Conservation (phyloP, 768 basidiomycete genomes). For the Lentinula raphanica region DNA sequence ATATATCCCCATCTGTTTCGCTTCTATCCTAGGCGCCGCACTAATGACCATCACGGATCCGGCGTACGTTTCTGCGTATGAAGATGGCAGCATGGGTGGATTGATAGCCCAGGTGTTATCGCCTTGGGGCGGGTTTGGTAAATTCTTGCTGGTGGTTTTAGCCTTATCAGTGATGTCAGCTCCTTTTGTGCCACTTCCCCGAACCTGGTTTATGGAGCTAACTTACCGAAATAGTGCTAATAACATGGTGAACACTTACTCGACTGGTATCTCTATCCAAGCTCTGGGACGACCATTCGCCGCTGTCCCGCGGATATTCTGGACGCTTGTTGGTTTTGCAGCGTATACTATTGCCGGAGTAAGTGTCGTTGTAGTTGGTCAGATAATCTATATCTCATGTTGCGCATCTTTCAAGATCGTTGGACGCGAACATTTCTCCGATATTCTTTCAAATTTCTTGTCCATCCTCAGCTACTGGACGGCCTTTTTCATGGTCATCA, state of each 20-base stretch:
- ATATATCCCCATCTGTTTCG: slow-evolving; percentile 41
- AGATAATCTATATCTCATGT: neutral
- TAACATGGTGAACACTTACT: slow-evolving; percentile 42
- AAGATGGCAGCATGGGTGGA: slow-evolving; percentile 33
- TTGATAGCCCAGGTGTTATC: slow-evolving; percentile 34
- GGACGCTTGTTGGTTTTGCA: slow-evolving; percentile 36
- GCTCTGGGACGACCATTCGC: slow-evolving; percentile 38
- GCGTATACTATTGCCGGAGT: slow-evolving; percentile 32
- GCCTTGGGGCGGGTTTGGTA: slow-evolving; percentile 35
- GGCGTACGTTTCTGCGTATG: slow-evolving; percentile 32
- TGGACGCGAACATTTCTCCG: slow-evolving; percentile 40
- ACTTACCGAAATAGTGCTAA: slow-evolving; percentile 21
- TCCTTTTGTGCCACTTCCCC: neutral
- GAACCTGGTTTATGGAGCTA: neutral
- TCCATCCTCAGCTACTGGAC: slow-evolving; percentile 41
- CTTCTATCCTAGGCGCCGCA: slow-evolving; percentile 27
- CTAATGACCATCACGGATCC: slow-evolving; percentile 35
- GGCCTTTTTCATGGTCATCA: slow-evolving; percentile 41
- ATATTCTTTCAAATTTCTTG: slow-evolving; percentile 38
- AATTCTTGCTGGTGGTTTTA: slow-evolving; percentile 38
- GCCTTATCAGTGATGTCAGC: slow-evolving; percentile 38
- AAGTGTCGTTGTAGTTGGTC: neutral
- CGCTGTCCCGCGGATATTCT: slow-evolving; percentile 39
- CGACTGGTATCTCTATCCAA: slow-evolving; percentile 42
- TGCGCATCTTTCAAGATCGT: slow-evolving; percentile 15